Evolutionary conservation across 106 monocot species (phyloP).

Genomic region (Acorus gramineus): DNA sequence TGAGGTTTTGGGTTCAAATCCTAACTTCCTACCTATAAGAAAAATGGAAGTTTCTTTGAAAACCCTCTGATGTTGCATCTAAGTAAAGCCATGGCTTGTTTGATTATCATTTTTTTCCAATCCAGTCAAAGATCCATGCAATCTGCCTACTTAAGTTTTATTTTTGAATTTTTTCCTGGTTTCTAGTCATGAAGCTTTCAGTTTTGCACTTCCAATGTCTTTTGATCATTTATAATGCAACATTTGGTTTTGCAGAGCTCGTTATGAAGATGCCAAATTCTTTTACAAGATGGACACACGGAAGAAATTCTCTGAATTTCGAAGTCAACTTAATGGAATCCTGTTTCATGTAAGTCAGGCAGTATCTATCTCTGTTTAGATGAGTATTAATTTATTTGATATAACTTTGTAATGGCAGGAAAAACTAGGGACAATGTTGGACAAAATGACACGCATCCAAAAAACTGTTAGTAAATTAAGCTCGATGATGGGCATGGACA

Average conservation of each 20-base stretch:
- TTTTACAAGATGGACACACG: slow-evolving; percentile 82
- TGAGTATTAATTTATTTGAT: background rate
- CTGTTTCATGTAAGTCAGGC: slow-evolving; percentile 85
- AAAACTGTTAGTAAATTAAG: slow-evolving; percentile 47
- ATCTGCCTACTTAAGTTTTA: no score
- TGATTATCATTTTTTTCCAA: no score
- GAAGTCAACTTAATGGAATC: slow-evolving; percentile 59
- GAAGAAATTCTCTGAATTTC: slow-evolving; percentile 75
- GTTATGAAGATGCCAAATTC: slow-evolving; percentile 95
- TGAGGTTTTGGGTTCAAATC: no score
- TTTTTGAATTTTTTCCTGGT: no score
- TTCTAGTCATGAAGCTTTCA: no score
- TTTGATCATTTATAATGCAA: no score
- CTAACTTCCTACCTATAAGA: no score
- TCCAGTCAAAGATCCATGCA: no score
- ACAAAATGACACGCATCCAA: slow-evolving; percentile 66
- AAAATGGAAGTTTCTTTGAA: no score
- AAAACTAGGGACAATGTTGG: slow-evolving; percentile 88
- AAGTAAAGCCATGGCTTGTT: no score
- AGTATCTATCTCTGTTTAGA: background rate
- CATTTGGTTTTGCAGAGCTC: slow-evolving; percentile 47
- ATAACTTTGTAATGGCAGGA: slow-evolving; percentile 40
- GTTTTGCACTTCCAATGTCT: no score
- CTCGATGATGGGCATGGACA: slow-evolving; percentile 41
- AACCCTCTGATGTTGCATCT: no score